Evolutionary conservation across 305 asterid genomes (phyloP), one percentile per base, ranked within the genome.

Genomic region (Caryopteris hybrid): DNA sequence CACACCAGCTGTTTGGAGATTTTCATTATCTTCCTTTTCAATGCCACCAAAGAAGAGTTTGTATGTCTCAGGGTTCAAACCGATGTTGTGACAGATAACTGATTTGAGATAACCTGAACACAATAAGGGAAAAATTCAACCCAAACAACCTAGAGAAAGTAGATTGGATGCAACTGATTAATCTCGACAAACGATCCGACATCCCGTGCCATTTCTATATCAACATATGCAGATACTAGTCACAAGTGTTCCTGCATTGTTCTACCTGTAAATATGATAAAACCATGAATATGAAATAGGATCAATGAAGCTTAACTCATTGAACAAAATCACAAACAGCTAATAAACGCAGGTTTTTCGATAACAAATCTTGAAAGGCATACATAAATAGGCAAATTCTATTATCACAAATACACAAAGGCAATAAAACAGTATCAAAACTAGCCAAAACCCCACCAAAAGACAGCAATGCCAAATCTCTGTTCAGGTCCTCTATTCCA

Each of bases 61-160:
- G 76, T 81, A 85, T 22, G 18, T 59, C 73, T 82, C 83, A n/a
- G 91, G 89, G 64, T 88, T 83, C 79, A 86, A 43, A 42, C 91
- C 92, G 48, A 77, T 77, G 71, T 72, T 71, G 73, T 78, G 80
- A 52, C 82, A 80, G 46, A 84, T 72, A 71, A 79, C 42, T 55
- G 73, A 78, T 81, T 90, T 93, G 69, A 93, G 80, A 79, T 85
- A 81, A 72, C 97, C 97, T 93, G 81, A 34, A 74, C 66, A 51
- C 47, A 70, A 33, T 45, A 31, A 45, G 62, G 13, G 0, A 38
- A 66, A 13, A 59, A 56, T 34, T 55, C 60, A 64, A 72, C 39
- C 51, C 61, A 59, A 68, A 23, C 31, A 52, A 73, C 23, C 46
- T n/a, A n/a, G 55, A 42, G 27, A 55, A 14, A 54, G 57, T 56